Evolutionary conservation across 371 early-diverging fungal genomes (phyloP).

Genomic region (Paraphysoderma sedebokerense): DNA sequence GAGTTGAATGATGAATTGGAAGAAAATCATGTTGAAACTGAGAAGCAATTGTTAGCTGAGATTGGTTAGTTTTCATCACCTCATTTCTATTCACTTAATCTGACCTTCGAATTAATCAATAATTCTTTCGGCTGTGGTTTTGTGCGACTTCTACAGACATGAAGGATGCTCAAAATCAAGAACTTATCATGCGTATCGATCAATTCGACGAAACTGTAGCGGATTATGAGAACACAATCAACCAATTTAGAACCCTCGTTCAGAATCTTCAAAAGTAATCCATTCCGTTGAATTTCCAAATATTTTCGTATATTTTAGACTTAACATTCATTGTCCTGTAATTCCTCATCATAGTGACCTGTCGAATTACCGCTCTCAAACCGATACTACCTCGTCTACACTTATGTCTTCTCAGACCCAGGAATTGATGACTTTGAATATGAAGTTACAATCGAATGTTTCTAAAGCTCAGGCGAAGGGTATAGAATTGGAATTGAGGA

Average conservation of each 20-base stretch:
- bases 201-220: slow-evolving; percentile 48
- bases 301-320: no score
- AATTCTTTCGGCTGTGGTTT: background rate
- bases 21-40: slow-evolving; percentile 70
- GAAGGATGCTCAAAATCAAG: slow-evolving; percentile 47
- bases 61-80: no score
- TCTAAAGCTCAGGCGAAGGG: slow-evolving; percentile 74
- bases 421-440: slow-evolving; percentile 64
- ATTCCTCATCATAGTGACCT: slow-evolving; percentile 23
- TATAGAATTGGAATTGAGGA: slow-evolving; percentile 73
- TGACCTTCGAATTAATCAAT: no score
- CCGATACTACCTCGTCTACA: background rate
- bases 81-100: background rate
- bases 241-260: slow-evolving; percentile 74
- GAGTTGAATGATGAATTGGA: slow-evolving; percentile 83
- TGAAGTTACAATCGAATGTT: slow-evolving; percentile 58
- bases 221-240: slow-evolving; percentile 68
- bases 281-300: no score
- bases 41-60: slow-evolving; percentile 66
- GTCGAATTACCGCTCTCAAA: background rate
- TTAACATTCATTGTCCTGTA: no score
- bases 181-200: slow-evolving; percentile 29
- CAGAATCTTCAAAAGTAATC: slow-evolving; percentile 41
- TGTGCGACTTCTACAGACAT: slow-evolving; percentile 3
- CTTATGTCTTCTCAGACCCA: slow-evolving; percentile 35